Evolutionary conservation across 148 eudicot genomes (phyloP), one percentile per base, ranked within the genome.

Genomic region (Bassia scoparia): DNA sequence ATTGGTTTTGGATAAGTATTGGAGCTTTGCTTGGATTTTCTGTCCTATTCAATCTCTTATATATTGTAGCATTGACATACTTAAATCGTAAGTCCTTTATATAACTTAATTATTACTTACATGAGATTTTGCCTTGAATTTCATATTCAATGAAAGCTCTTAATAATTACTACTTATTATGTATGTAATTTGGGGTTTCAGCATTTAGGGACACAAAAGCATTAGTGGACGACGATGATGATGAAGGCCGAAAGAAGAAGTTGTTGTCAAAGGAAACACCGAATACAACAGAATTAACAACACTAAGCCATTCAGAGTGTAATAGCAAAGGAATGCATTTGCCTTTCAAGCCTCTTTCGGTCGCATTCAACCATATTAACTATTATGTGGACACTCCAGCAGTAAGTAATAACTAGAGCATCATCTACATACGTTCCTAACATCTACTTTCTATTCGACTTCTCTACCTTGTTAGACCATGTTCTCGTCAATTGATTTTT

Each of bases 1-100:
- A 83, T 62, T 86, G 87, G 91, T 89, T 75, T 77, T 87, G 89
- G 88, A 83, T 89, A 52, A 83, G 89, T 55, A 65, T 87, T 66
- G 91, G 85, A 62, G 91, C 87, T 43, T 85, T 89, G 14, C 37
- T 89, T 20, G 91, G 82, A 26, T 89, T 84, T 63, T 81, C 95
- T 69, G n/a, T 87, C 68, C 76, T 87, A 71, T 87, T 86, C 85
- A 89, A 89, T 72, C 64, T 87, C 67, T 65, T 84, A 35, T 89
- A 86, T 67, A 81, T 89, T 53, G 65, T 73, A 35, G 86, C 86
- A 33, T 67, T 89, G 71, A 77, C 88, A 33, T 89, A 66, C 79
- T 74, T 89, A 53, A 79, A 87, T 71, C 93, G 93, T 89, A 84
- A 63, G 93, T 50, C 27, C n/a, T 54, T 23, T 37, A 34, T 5